Percentiles rank a stretch among this genome's conserved stretches.
Evolutionary conservation across 2,329 filamentous ascomycete species (phyloP).

Genomic region (Fusarium compactum): DNA sequence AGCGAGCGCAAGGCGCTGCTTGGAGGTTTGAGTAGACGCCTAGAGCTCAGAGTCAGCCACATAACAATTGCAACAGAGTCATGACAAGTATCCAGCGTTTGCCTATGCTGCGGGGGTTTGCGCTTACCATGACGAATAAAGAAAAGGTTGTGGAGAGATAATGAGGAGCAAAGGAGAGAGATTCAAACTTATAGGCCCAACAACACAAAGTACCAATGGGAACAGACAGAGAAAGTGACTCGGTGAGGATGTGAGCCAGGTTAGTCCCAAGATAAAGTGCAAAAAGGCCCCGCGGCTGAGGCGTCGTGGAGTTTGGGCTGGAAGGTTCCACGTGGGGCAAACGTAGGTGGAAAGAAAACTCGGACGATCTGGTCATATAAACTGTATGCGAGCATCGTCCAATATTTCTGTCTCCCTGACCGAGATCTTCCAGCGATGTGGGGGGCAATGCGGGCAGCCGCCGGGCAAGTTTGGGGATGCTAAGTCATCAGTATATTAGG

Average conservation of each 20-base stretch:
- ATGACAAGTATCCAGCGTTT: slow-evolving; percentile 19
- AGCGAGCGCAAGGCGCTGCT: slow-evolving; percentile 93
- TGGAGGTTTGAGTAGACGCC: slow-evolving; percentile 60
- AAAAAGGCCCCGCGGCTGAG: slow-evolving; percentile 42
- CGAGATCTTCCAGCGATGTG: slow-evolving; percentile 2
- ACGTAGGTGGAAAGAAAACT: slow-evolving; percentile 6
- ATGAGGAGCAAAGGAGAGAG: neutral
- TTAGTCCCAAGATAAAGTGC: slow-evolving; percentile 23
- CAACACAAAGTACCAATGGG: slow-evolving; percentile 17
- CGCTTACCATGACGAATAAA: slow-evolving; percentile 29
- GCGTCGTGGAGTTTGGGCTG: slow-evolving; percentile 44
- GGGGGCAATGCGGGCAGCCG: neutral
- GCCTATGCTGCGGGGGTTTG: slow-evolving; percentile 17
- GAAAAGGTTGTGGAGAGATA: slow-evolving; percentile 10
- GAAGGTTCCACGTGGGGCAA: slow-evolving; percentile 50
- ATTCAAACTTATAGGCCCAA: neutral
- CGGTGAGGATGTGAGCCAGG: slow-evolving; percentile 14
- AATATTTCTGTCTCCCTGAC: neutral
- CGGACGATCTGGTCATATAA: slow-evolving; percentile 14
- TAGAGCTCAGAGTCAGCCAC: slow-evolving; percentile 17
- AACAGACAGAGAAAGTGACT: slow-evolving; percentile 3
- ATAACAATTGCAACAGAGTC: neutral
- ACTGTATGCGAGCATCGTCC: neutral
- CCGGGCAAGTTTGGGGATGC: neutral
- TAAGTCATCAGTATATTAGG: neutral